phyloP scores from a whole-genome alignment of 202 grass and related monocot genomes.

The Eragrostis tef region DNA sequence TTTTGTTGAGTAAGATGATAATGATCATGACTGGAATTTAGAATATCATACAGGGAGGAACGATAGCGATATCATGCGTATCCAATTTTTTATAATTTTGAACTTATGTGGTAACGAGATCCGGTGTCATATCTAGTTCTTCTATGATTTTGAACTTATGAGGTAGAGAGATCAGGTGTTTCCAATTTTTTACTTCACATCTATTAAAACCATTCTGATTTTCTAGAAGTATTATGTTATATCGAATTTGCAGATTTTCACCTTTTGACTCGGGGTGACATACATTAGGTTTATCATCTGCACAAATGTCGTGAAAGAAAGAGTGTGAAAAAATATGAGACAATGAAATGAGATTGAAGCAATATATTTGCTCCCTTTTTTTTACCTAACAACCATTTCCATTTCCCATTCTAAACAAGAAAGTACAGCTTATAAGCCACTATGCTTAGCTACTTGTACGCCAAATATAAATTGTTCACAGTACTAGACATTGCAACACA shows the following conservation, averaged over 20 bases:
- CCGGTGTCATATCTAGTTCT: neutral
- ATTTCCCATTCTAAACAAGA: conserved; percentile 19
- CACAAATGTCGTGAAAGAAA: neutral
- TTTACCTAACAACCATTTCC: conserved; percentile 37
- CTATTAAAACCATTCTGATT: neutral
- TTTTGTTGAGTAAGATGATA: conserved; percentile 8
- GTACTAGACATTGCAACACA: conserved; percentile 16
- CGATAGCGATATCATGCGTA: too few species aligned
- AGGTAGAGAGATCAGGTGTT: neutral
- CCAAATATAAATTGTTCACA: conserved; percentile 40
- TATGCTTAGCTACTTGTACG: conserved; percentile 37
- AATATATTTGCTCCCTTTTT: conserved; percentile 24
- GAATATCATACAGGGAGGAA: neutral
- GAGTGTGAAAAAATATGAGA: conserved; percentile 12
- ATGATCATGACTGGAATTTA: conserved; percentile 9
- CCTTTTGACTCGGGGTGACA: neutral
- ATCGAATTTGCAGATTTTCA: neutral
- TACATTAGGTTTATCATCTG: neutral
- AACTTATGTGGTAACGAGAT: neutral
- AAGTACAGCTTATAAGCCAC: conserved; percentile 44
- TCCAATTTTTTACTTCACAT: conserved; percentile 7
- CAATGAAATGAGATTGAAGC: neutral
- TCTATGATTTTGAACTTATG: too few species aligned
- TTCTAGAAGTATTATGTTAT: conserved; percentile 16
- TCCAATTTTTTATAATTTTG: neutral